Percentiles rank a stretch among this genome's conserved stretches.
phyloP scores from a whole-genome alignment of 495 filamentous ascomycete species.

The Cairneyella variabilis region DNA sequence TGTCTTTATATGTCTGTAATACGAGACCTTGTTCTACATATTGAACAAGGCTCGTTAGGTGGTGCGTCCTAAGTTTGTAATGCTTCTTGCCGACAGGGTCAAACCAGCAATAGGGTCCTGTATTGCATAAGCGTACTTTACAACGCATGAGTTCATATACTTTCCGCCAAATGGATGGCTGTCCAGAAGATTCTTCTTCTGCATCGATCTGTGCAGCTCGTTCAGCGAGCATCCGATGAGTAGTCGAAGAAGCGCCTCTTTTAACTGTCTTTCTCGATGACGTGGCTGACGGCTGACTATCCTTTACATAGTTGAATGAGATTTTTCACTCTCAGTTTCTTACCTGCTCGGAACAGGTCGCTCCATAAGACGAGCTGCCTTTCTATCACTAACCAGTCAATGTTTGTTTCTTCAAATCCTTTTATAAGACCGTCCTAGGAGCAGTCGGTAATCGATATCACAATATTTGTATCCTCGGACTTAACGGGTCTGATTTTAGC shows the following conservation, averaged over 20 bases:
- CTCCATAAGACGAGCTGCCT: too few relatives aligned
- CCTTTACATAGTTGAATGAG: constrained; percentile 9
- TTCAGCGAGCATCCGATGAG: not conserved
- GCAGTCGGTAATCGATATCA: too few relatives aligned
- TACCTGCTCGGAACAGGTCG: constrained; percentile 8
- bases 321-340: constrained; percentile 4
- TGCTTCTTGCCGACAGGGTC: constrained; percentile 16
- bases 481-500: constrained; percentile 1
- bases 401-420: too few relatives aligned
- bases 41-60: constrained; percentile 11
- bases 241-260: not conserved
- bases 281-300: not conserved
- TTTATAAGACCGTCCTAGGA: too few relatives aligned
- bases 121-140: too few relatives aligned
- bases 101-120: constrained; percentile 16
- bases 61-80: constrained; percentile 6
- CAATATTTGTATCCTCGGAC: too few relatives aligned
- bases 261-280: not conserved
- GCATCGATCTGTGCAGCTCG: not conserved
- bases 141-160: constrained; percentile 11
- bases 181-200: constrained; percentile 3
- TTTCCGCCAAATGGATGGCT: constrained; percentile 4
- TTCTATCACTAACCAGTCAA: too few relatives aligned
- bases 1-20: constrained; percentile 9
- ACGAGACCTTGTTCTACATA: constrained; percentile 6